phyloP scores from a whole-genome alignment of 305 asterid genomes.

The Rubia balearica region DNA sequence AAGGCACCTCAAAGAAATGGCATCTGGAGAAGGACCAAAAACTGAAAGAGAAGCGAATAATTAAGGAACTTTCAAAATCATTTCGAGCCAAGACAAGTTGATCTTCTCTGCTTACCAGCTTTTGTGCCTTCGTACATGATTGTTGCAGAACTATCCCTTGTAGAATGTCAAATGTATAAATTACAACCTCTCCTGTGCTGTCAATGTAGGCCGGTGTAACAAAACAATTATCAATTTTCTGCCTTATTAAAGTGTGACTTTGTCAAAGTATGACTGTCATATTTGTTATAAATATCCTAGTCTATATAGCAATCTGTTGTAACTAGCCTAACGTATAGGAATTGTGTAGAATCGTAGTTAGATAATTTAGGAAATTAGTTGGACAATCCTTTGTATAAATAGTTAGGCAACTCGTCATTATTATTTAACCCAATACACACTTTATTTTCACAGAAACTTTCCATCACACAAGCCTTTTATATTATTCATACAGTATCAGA shows the following conservation, averaged over 20 bases:
- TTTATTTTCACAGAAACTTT: no score
- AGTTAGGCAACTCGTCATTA: no score
- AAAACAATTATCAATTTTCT: not conserved
- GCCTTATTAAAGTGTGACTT: not conserved
- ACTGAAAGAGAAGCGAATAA: constrained; percentile 49
- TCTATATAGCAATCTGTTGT: no score
- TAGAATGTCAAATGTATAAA: not conserved
- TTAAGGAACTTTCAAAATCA: constrained; percentile 63
- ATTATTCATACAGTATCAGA: no score
- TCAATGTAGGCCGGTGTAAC: not conserved
- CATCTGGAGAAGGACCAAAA: constrained; percentile 43
- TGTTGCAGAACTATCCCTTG: not conserved
- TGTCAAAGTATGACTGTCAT: no score
- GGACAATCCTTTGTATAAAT: no score
- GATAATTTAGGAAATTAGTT: no score
- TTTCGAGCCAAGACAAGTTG: constrained; percentile 46
- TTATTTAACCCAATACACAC: no score
- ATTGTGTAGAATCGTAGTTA: no score
- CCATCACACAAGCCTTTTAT: no score
- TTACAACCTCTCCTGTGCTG: not conserved
- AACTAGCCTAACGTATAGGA: no score
- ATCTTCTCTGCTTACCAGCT: not conserved
- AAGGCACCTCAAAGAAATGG: constrained; percentile 53
- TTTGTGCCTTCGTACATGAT: not conserved
- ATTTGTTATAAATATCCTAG: no score